Percentiles rank a stretch among this genome's conserved stretches.
Conservation (phyloP, 2,329 filamentous ascomycete genomes). For the Tricladium varicosporioides region DNA sequence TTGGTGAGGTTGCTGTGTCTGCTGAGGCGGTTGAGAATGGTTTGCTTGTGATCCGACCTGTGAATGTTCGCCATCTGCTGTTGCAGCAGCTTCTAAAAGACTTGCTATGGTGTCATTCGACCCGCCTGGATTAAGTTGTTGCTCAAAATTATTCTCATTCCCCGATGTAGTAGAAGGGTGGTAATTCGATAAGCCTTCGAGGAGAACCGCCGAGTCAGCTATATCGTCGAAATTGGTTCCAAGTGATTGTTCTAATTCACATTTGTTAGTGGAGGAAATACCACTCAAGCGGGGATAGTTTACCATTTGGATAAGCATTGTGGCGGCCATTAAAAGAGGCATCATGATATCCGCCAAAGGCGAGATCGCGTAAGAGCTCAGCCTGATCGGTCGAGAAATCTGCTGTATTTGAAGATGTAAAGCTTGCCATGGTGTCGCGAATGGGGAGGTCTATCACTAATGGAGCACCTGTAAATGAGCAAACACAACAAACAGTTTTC, state of each 20-base stretch:
- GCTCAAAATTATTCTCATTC: no score
- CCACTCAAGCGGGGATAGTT: not conserved
- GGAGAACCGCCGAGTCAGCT: slow-evolving; percentile 25
- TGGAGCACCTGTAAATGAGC: not conserved
- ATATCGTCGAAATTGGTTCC: slow-evolving; percentile 18
- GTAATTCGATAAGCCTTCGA: slow-evolving; percentile 28
- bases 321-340: slow-evolving; percentile 4
- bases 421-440: slow-evolving; percentile 6
- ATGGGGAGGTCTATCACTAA: not conserved
- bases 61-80: slow-evolving; percentile 17
- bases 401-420: slow-evolving; percentile 3
- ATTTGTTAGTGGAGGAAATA: not conserved
- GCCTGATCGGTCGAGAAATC: slow-evolving; percentile 8
- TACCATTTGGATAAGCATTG: slow-evolving; percentile 13
- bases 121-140: no score
- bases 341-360: not conserved
- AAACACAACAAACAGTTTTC: not conserved
- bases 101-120: slow-evolving; percentile 29
- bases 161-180: slow-evolving; percentile 6
- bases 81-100: slow-evolving; percentile 28
- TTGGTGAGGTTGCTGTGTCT: not conserved
- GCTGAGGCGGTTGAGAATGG: not conserved
- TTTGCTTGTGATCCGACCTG: slow-evolving; percentile 6
- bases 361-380: slow-evolving; percentile 1
- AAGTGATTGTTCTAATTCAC: slow-evolving; percentile 18